phyloP scores from a whole-genome alignment of 768 basidiomycete genomes.

The Lepiota venenata region DNA sequence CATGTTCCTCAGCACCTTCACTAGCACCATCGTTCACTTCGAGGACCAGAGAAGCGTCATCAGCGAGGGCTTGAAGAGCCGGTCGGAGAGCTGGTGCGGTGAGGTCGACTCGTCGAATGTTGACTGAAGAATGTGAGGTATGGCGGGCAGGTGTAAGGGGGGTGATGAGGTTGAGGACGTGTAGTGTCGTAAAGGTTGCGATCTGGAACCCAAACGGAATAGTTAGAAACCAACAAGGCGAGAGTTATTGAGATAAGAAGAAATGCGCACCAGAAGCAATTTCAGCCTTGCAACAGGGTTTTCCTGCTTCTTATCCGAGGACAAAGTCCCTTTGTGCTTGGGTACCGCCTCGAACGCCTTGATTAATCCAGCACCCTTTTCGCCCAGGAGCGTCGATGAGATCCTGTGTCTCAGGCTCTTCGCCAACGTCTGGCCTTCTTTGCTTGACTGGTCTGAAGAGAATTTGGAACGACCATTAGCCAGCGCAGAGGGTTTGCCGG shows the following conservation, averaged over 20 bases:
- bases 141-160: slow-evolving; percentile 69
- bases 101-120: slow-evolving; percentile 64
- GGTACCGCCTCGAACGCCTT: slow-evolving; percentile 13
- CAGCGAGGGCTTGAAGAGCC: slow-evolving; percentile 57
- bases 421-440: not conserved
- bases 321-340: slow-evolving; percentile 12
- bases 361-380: slow-evolving; percentile 36
- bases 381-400: slow-evolving; percentile 27
- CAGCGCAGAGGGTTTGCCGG: slow-evolving; percentile 19
- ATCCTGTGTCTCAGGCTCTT: slow-evolving; percentile 28
- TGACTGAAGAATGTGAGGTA: slow-evolving; percentile 27
- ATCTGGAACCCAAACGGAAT: slow-evolving; percentile 45
- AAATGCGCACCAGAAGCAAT: slow-evolving; percentile 75
- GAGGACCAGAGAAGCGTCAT: slow-evolving; percentile 21
- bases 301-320: slow-evolving; percentile 44
- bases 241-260: not conserved
- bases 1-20: slow-evolving; percentile 10
- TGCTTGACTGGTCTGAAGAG: not conserved
- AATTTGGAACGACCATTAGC: slow-evolving; percentile 6
- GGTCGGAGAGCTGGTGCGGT: slow-evolving; percentile 55
- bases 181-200: slow-evolving; percentile 85
- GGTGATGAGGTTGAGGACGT: slow-evolving; percentile 90
- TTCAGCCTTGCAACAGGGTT: slow-evolving; percentile 88
- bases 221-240: not conserved
- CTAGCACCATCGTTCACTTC: slow-evolving; percentile 9